Percentiles rank a stretch among this genome's conserved stretches.
Conservation (phyloP, 306 rosid species). For the Elaeagnus macrophylla region DNA sequence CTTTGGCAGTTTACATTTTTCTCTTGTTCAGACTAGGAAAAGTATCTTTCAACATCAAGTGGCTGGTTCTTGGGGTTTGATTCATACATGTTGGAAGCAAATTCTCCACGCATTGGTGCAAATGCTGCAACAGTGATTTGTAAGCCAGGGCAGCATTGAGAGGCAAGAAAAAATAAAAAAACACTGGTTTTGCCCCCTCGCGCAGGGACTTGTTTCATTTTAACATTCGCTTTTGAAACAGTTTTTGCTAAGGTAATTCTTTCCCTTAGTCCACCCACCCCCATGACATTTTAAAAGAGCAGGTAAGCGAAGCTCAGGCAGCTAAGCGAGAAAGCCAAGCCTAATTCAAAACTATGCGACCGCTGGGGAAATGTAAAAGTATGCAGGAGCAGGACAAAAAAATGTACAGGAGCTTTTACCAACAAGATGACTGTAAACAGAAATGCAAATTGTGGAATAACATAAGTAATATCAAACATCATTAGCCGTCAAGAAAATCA, state of each 20-base stretch:
- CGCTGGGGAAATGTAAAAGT: neutral
- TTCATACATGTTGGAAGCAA: conserved; percentile 22
- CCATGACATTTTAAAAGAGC: no score
- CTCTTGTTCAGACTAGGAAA: conserved; percentile 38
- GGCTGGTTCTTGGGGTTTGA: conserved; percentile 37
- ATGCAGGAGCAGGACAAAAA: neutral
- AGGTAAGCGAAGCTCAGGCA: no score
- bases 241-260: no score
- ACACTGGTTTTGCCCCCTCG: no score
- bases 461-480: neutral
- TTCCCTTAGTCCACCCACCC: no score
- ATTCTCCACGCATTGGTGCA: conserved; percentile 65
- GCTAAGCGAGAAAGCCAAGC: no score
- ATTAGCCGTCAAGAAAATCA: neutral
- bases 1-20: conserved; percentile 11
- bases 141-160: neutral
- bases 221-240: no score
- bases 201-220: no score
- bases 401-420: neutral
- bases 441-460: no score
- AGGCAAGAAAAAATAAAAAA: conserved; percentile 1
- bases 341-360: no score
- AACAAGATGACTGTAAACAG: no score
- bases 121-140: conserved; percentile 50
- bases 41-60: conserved; percentile 52